Conservation (phyloP, 139 green algal genomes). For the Deuterostichococcus epilithicus region DNA sequence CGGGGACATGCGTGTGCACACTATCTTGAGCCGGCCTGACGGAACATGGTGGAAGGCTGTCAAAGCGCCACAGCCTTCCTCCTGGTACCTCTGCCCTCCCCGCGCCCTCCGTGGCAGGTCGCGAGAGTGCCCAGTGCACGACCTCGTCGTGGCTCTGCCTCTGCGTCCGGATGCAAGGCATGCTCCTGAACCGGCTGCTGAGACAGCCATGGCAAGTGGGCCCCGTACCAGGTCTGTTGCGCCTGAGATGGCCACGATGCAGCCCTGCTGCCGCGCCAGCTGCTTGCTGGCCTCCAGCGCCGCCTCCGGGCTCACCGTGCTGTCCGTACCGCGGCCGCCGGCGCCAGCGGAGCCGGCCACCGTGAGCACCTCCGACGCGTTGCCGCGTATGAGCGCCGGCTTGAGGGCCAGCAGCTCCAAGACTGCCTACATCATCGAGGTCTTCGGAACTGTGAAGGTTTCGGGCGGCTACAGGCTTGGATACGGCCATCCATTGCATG, state of each 20-base stretch:
- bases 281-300: constrained; percentile 42
- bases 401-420: constrained; percentile 45
- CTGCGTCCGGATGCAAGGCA: constrained; percentile 17
- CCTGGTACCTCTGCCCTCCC: too few species aligned
- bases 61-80: too few species aligned
- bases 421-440: constrained; percentile 29
- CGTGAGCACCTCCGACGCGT: constrained; percentile 72
- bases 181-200: too few species aligned
- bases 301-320: constrained; percentile 46
- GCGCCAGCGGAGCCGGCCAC: constrained; percentile 51
- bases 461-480: too few species aligned
- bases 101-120: too few species aligned
- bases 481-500: too few species aligned
- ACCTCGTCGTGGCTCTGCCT: neutral
- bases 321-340: constrained; percentile 53
- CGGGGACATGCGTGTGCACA: too few species aligned
- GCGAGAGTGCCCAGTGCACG: too few species aligned
- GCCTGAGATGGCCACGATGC: constrained; percentile 69
- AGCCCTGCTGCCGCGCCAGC: constrained; percentile 42
- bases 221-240: constrained; percentile 56
- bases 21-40: too few species aligned
- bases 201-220: too few species aligned
- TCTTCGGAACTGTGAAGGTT: too few species aligned
- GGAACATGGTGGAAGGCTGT: too few species aligned
- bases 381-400: constrained; percentile 71